Percentiles rank a stretch among this genome's conserved stretches.
phyloP scores from a whole-genome alignment of 768 basidiomycete genomes.

The Kondoa malvinella region DNA sequence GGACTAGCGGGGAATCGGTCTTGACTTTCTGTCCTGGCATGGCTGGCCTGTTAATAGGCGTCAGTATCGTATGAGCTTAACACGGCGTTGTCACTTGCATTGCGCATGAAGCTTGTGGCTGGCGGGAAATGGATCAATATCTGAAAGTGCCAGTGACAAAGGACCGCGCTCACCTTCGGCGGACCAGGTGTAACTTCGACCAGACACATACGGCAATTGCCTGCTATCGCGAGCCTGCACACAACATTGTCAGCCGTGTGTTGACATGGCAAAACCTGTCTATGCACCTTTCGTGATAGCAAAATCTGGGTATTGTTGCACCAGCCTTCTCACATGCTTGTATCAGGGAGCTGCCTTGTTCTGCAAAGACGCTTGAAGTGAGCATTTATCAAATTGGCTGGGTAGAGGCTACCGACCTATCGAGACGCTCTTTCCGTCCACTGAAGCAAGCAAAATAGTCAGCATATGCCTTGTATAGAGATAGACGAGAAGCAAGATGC shows the following conservation, averaged over 20 bases:
- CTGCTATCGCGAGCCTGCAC: constrained; percentile 75
- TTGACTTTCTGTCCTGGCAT: constrained; percentile 30
- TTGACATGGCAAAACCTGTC: neutral
- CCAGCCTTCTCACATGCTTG: constrained; percentile 31
- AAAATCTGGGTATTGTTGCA: constrained; percentile 29
- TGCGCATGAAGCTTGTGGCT: constrained; percentile 35
- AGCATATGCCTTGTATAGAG: too few species aligned
- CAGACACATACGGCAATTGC: constrained; percentile 97
- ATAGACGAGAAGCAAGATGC: too few species aligned
- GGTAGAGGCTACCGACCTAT: constrained; percentile 37
- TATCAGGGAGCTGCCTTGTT: constrained; percentile 45
- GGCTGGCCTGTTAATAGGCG: neutral
- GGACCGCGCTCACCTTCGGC: constrained; percentile 2
- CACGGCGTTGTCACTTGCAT: constrained; percentile 91
- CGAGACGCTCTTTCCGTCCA: constrained; percentile 93
- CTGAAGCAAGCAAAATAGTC: too few species aligned
- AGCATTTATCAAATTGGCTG: neutral
- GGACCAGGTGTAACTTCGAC: constrained; percentile 58
- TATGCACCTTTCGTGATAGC: constrained; percentile 5
- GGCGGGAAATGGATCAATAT: too few species aligned
- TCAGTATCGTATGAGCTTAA: neutral
- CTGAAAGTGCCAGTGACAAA: neutral
- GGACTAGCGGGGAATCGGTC: constrained; percentile 31
- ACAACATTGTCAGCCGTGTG: constrained; percentile 3
- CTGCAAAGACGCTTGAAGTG: constrained; percentile 40